Percentiles rank a stretch among this genome's conserved stretches.
Conservation (phyloP, 2,329 filamentous ascomycete species). For the Alternaria triticimaculans region DNA sequence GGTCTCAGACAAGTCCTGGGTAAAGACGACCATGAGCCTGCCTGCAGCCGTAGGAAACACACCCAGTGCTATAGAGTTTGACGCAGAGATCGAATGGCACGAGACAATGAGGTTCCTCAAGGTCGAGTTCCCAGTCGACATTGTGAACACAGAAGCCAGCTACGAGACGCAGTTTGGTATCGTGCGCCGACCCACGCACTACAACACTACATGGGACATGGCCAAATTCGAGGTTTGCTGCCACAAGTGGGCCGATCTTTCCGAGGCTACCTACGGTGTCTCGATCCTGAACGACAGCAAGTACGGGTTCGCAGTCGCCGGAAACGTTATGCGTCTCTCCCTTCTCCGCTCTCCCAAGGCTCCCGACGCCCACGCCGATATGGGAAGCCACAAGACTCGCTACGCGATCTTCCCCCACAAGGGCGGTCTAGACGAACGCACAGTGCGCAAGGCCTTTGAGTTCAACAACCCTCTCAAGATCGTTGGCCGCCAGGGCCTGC, state of each 20-base stretch:
- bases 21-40: constrained; percentile 85
- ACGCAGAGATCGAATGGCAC: constrained; percentile 92
- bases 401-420: constrained; percentile 90
- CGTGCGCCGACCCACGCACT: constrained; percentile 88
- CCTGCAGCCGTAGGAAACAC: constrained; percentile 70
- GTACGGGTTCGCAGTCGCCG: constrained; percentile 91
- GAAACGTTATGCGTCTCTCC: constrained; percentile 87
- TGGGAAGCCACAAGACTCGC: constrained; percentile 85
- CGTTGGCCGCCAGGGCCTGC: constrained; percentile 42
- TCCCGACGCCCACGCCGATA: constrained; percentile 91
- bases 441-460: constrained; percentile 82
- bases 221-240: constrained; percentile 97
- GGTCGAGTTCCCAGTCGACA: constrained; percentile 94
- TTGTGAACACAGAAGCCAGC: constrained; percentile 87
- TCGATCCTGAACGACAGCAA: constrained; percentile 95
- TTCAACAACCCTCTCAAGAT: constrained; percentile 84
- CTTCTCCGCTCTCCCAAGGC: constrained; percentile 89
- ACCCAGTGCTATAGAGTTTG: constrained; percentile 76
- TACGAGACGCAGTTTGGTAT: constrained; percentile 97
- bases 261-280: constrained; percentile 86
- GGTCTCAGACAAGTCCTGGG: constrained; percentile 85
- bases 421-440: constrained; percentile 73
- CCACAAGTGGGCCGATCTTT: constrained; percentile 92
- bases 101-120: constrained; percentile 98
- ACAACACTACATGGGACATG: constrained; percentile 98